These are phyloP conservation scores for Globisporangium nunn DNA, from an alignment of 352 stramenopile genomes.

Conservation along the genomic window DNA sequence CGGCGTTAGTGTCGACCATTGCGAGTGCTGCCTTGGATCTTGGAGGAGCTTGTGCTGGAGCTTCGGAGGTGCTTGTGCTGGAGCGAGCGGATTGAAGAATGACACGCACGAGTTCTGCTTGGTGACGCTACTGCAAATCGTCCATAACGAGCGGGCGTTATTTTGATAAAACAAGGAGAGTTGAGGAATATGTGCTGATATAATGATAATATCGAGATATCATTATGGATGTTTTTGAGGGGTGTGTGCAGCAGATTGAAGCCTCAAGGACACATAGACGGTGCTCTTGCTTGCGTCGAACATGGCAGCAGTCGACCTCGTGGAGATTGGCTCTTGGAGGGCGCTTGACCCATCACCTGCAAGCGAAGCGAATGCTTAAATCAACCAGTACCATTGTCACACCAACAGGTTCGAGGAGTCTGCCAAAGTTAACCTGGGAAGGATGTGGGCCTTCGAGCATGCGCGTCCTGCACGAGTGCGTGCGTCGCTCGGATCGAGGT, in stretches of 20 bases:
- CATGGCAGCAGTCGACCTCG: too few species aligned
- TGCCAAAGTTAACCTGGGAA: neutral
- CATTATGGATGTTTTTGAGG: too few species aligned
- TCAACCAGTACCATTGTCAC: too few species aligned
- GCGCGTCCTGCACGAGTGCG: conserved; percentile 3
- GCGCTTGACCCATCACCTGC: neutral
- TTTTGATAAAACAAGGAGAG: neutral
- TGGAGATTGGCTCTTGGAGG: too few species aligned
- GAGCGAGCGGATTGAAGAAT: neutral
- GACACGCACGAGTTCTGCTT: neutral
- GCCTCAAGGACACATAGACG: too few species aligned
- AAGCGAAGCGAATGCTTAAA: too few species aligned
- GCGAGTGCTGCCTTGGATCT: neutral
- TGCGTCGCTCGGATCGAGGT: neutral
- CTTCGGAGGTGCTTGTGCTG: neutral
- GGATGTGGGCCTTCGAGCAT: conserved; percentile 11
- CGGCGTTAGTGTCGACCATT: conserved; percentile 10
- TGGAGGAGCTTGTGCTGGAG: neutral
- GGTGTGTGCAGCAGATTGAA: too few species aligned
- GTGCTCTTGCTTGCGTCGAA: too few species aligned
- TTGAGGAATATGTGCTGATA: neutral
- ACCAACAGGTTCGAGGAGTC: too few species aligned
- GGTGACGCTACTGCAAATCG: neutral
- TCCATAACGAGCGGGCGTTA: neutral
- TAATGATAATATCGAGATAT: too few species aligned